Evolutionary conservation across 139 green algal species (phyloP), one percentile per base, ranked within the genome.

Genomic region (Trebouxia sp.): DNA sequence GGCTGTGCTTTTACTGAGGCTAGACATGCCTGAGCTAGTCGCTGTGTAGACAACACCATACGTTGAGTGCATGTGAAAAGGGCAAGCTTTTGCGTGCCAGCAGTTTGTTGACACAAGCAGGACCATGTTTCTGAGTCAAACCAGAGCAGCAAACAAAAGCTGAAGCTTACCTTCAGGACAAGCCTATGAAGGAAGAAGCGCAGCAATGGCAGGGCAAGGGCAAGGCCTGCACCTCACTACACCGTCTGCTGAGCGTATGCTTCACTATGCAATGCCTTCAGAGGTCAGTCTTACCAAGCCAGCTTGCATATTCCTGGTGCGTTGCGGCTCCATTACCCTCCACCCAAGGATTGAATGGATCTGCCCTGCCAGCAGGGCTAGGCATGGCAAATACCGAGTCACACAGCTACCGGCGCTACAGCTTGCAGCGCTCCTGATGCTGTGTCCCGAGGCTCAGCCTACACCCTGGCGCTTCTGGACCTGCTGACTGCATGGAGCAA

Each of bases 221-320:
- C 69, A 51, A 77, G 26, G n/a, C 69, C 69, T 77, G 69, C 69
- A 38, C 69, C 39, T 77, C 69, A 77, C 69, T 53, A 35, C 41
- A 77, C 20, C 32, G 14, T 72, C 1, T 43, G 35, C 37, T 72
- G 35, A 45, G 62, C 35, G 10, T 72, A 24, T 43, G 62, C 35
- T n/a, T n/a, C n/a, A n/a, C n/a, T n/a, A n/a, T n/a, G n/a, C n/a
- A n/a, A n/a, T n/a, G n/a, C 5, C 2, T n/a, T 32, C 35, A 43
- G 10, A 5, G 5, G 26, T 35, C 11, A 72, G 15, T n/a, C 62
- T 30, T 72, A 72, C 62, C 62, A 43, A 72, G 62, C 62, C 62
- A 72, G 62, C 62, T 72, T 45, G 62, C 62, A 42, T 15, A 26
- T 22, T 72, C 32, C 15, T 72, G 43, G 10, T 30, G 9, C 3